These are phyloP conservation scores for Fraxinus anomala DNA, from an alignment of 257 asterid genomes.

Conservation along the genomic window DNA sequence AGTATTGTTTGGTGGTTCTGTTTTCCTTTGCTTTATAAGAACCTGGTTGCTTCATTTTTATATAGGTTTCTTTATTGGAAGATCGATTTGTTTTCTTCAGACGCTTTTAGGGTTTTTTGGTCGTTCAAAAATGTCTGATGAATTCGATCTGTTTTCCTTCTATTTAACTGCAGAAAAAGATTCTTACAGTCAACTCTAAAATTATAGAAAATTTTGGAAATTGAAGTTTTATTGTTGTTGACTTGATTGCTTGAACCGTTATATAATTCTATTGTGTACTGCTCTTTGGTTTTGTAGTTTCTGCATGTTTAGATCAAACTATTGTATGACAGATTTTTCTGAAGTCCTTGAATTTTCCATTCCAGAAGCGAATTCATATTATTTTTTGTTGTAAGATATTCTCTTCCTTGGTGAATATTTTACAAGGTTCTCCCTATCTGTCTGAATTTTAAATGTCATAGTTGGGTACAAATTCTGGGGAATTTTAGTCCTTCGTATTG, in stretches of 20 bases:
- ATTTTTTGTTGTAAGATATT: neutral
- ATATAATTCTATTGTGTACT: no score
- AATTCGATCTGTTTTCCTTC: no score
- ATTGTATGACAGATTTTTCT: neutral
- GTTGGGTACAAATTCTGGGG: neutral
- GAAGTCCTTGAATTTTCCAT: neutral
- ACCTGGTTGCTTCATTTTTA: slow-evolving; percentile 8
- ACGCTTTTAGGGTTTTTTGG: slow-evolving; percentile 7
- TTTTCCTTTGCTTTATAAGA: neutral
- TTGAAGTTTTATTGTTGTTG: no score
- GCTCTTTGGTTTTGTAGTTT: slow-evolving; percentile 7
- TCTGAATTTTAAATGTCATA: neutral
- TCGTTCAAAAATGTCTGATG: no score
- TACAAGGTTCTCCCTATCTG: neutral
- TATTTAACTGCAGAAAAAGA: no score
- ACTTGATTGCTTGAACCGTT: no score
- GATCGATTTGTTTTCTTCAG: neutral
- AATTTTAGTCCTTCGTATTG: neutral
- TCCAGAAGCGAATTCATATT: neutral
- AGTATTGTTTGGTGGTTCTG: slow-evolving; percentile 26
- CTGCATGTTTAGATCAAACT: neutral
- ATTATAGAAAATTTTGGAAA: no score
- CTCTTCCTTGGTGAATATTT: neutral
- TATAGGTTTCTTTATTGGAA: neutral
- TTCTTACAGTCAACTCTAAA: no score